Evolutionary conservation across 179 eudicot genomes (phyloP).

Genomic region (Patellifolia procumbens): DNA sequence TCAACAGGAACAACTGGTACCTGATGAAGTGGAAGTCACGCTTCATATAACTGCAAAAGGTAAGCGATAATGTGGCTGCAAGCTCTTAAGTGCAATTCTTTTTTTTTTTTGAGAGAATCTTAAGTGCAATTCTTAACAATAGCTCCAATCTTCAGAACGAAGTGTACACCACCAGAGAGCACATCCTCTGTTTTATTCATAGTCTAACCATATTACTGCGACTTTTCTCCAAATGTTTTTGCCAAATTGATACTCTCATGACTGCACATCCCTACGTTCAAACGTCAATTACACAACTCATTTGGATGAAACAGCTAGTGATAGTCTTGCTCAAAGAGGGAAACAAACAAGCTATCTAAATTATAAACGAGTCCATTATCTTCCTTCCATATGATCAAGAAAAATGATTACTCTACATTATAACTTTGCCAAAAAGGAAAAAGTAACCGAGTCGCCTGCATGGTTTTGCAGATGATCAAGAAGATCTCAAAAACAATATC

Average conservation of each 20-base stretch:
- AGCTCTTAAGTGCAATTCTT: constrained; percentile 1
- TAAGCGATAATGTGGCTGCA: constrained; percentile 28
- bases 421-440: neutral
- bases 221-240: neutral
- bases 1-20: constrained; percentile 27
- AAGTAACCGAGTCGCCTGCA: neutral
- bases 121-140: constrained; percentile 1
- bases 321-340: neutral
- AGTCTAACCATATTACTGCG: neutral
- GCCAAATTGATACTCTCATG: neutral
- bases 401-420: neutral
- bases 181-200: neutral
- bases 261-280: neutral
- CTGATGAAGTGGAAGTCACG: constrained; percentile 29
- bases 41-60: constrained; percentile 34
- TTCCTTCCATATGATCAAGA: neutral
- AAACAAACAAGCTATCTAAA: neutral
- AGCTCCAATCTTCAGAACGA: neutral
- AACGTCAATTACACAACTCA: neutral
- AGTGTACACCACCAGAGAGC: neutral
- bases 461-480: constrained; percentile 22
- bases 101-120: too few species aligned
- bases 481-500: constrained; percentile 11
- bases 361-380: neutral
- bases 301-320: neutral